Evolutionary conservation across 2,329 filamentous ascomycete genomes (phyloP).

Genomic region (Colletotrichum nymphaeae): DNA sequence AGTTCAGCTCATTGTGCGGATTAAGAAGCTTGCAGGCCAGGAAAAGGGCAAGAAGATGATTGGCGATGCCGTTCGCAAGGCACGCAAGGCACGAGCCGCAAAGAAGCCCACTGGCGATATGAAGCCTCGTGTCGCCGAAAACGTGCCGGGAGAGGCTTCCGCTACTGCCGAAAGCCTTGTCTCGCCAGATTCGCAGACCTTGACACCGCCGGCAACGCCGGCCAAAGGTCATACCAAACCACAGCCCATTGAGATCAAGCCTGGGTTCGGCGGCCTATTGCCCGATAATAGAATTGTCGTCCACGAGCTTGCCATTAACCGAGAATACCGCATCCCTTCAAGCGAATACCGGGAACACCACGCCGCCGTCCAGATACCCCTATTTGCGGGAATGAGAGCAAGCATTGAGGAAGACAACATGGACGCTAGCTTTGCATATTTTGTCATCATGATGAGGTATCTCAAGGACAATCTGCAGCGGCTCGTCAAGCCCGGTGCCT

Average conservation of each 20-base stretch:
- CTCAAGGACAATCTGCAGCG: constrained; percentile 79
- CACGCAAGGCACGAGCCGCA: constrained; percentile 71
- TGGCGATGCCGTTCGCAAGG: constrained; percentile 78
- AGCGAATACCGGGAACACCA: constrained; percentile 70
- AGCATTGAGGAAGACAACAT: constrained; percentile 75
- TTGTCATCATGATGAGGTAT: constrained; percentile 76
- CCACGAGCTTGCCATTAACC: constrained; percentile 84
- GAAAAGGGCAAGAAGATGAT: constrained; percentile 79
- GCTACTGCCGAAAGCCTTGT: constrained; percentile 51
- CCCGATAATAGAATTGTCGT: constrained; percentile 81
- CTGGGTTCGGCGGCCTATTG: constrained; percentile 64
- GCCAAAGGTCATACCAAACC: constrained; percentile 52
- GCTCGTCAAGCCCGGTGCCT: constrained; percentile 76
- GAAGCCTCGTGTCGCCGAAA: constrained; percentile 73
- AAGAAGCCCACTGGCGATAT: constrained; percentile 78
- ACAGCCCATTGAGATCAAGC: constrained; percentile 49
- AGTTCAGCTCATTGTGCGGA: constrained; percentile 80
- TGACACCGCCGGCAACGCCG: constrained; percentile 66
- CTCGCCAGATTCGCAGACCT: constrained; percentile 58
- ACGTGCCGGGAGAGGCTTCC: constrained; percentile 50
- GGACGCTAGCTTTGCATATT: constrained; percentile 74
- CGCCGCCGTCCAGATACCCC: constrained; percentile 57
- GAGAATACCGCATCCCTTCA: constrained; percentile 78
- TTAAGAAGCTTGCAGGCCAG: constrained; percentile 80
- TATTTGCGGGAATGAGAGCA: constrained; percentile 69